These are phyloP conservation scores for Colletotrichum sp. DNA, from an alignment of 2,329 filamentous ascomycete genomes.

Conservation along the genomic window DNA sequence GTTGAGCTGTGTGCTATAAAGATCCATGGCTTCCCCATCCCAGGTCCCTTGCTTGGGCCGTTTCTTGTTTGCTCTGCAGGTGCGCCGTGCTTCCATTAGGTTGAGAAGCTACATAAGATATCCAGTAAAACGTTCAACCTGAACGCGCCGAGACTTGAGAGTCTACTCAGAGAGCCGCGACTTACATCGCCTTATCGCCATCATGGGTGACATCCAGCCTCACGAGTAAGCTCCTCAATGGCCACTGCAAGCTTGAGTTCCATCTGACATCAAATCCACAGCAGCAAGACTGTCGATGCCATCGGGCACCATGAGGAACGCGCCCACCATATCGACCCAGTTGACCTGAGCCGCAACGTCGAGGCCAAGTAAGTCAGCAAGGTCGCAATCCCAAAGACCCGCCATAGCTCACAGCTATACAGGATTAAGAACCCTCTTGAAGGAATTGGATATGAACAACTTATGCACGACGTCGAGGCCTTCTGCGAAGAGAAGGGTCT, in stretches of 20 bases:
- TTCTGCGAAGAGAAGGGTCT: slow-evolving; percentile 68
- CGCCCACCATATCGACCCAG: slow-evolving; percentile 13
- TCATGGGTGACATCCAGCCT: slow-evolving; percentile 12
- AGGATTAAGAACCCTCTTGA: slow-evolving; percentile 54
- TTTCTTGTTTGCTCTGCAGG: neutral
- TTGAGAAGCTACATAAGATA: neutral
- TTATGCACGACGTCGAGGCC: slow-evolving; percentile 64
- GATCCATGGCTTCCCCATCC: slow-evolving; percentile 4
- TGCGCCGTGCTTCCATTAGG: neutral
- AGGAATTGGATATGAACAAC: slow-evolving; percentile 53
- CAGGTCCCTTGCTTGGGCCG: neutral
- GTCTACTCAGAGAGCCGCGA: neutral
- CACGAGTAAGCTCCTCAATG: neutral
- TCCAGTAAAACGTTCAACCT: neutral
- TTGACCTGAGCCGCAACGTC: slow-evolving; percentile 43
- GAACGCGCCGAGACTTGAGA: neutral
- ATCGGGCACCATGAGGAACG: slow-evolving; percentile 30
- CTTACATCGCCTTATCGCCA: neutral
- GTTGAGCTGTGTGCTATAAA: slow-evolving; percentile 5
- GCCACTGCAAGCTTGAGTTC: no score
- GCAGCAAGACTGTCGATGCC: slow-evolving; percentile 31
- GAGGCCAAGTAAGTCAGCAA: slow-evolving; percentile 44
- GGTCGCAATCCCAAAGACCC: neutral
- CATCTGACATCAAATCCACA: neutral
- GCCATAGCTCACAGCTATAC: neutral